A percentile compares a stretch with the other conserved stretches of the same genome.
Evolutionary conservation across 2,329 filamentous ascomycete genomes (phyloP).

Genomic region (Alternaria incomplexa): DNA sequence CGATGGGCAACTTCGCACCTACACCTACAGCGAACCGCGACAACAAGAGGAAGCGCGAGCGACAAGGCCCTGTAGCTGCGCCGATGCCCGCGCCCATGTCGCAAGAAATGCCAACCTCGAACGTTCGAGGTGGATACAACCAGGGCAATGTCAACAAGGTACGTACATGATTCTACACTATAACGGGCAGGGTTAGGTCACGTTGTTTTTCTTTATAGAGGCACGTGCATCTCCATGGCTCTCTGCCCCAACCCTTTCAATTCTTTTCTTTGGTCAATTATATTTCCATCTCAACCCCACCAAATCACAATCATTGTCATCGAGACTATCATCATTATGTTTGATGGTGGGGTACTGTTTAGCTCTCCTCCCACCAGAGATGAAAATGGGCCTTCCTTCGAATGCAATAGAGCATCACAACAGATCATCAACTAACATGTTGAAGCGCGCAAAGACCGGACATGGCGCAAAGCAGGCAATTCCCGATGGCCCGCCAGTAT

Average conservation of each 20-base stretch:
- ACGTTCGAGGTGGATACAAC: conserved; percentile 37
- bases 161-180: conserved; percentile 14
- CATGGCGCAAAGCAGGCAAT: conserved; percentile 63
- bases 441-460: conserved; percentile 74
- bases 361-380: background rate
- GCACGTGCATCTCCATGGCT: conserved; percentile 4
- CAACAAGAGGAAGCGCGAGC: conserved; percentile 80
- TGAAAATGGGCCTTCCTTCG: background rate
- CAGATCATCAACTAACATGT: conserved; percentile 4
- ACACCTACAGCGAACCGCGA: conserved; percentile 84
- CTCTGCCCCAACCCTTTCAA: background rate
- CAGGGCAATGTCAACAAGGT: conserved; percentile 42
- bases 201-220: conserved; percentile 4
- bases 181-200: conserved; percentile 1
- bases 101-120: conserved; percentile 43
- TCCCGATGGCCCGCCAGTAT: conserved; percentile 68
- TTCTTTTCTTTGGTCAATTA: background rate
- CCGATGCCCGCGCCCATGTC: conserved; percentile 41
- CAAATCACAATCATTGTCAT: background rate
- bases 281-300: background rate
- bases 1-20: conserved; percentile 92
- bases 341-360: background rate
- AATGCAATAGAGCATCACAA: background rate
- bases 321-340: background rate
- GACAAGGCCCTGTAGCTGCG: conserved; percentile 56